These are phyloP conservation scores for Geranium rotundifolium DNA, from an alignment of 345 rosid species.

Conservation along the genomic window DNA sequence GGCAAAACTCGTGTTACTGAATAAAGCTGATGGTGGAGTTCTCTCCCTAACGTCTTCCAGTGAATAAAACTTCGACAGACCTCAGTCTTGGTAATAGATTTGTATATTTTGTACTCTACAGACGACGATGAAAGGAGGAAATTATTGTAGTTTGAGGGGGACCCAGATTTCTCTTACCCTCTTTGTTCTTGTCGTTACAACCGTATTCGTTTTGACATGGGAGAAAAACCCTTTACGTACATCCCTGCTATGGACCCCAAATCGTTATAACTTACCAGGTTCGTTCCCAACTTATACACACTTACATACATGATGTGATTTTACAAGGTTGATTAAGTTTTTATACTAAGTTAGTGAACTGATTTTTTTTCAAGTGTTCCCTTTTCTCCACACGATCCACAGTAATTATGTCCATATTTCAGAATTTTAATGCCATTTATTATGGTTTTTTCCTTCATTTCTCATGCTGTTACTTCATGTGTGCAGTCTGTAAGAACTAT, in stretches of 20 bases:
- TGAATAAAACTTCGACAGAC: conserved; percentile 2
- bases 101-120: conserved; percentile 4
- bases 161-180: conserved; percentile 24
- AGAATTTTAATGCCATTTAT: neutral
- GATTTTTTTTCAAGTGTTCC: too few relatives aligned
- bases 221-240: conserved; percentile 34
- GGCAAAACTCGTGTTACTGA: neutral
- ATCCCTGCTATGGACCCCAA: conserved; percentile 20
- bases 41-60: neutral
- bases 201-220: conserved; percentile 33
- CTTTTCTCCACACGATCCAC: neutral
- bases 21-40: neutral
- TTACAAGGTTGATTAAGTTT: too few relatives aligned
- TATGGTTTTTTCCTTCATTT: neutral
- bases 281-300: conserved; percentile 1
- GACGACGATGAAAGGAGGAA: conserved; percentile 39
- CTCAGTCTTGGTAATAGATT: neutral
- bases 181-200: conserved; percentile 19
- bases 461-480: conserved; percentile 5
- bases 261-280: conserved; percentile 45
- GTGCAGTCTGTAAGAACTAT: conserved; percentile 47
- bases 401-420: neutral
- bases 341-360: too few relatives aligned
- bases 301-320: neutral
- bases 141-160: conserved; percentile 21